These are phyloP conservation scores for Chamaecyparis obtusa DNA, from an alignment of 75 land plant genomes.

Conservation along the genomic window DNA sequence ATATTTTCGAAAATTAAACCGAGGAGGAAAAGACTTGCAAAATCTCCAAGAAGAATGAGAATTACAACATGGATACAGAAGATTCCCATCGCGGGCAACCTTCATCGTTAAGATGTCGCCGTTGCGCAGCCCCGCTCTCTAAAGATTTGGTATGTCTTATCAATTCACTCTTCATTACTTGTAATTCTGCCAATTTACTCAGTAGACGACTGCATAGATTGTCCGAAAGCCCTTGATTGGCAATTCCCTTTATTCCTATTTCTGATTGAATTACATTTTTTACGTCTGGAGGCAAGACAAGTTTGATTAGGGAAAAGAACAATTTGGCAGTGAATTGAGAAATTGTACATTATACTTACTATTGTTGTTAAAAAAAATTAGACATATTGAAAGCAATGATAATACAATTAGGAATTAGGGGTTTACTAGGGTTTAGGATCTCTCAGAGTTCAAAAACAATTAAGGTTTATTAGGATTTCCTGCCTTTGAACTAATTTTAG, in stretches of 20 bases:
- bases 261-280: background rate
- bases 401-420: background rate
- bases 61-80: background rate
- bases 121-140: constrained; percentile 8
- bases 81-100: background rate
- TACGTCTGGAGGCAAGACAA: background rate
- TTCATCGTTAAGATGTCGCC: background rate
- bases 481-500: background rate
- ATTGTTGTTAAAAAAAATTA: background rate
- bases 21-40: too few relatives aligned
- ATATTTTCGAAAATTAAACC: too few relatives aligned
- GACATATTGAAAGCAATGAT: background rate
- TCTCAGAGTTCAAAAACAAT: background rate
- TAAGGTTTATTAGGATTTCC: background rate
- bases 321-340: background rate
- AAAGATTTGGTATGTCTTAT: constrained; percentile 4
- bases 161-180: background rate
- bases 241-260: background rate
- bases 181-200: background rate
- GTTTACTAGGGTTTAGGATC: background rate
- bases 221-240: background rate
- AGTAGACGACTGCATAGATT: background rate
- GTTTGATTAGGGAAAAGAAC: background rate
- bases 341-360: background rate
- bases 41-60: background rate